These are phyloP conservation scores for Claviceps quebecensis DNA, from an alignment of 2,329 filamentous ascomycete genomes.

Conservation along the genomic window DNA sequence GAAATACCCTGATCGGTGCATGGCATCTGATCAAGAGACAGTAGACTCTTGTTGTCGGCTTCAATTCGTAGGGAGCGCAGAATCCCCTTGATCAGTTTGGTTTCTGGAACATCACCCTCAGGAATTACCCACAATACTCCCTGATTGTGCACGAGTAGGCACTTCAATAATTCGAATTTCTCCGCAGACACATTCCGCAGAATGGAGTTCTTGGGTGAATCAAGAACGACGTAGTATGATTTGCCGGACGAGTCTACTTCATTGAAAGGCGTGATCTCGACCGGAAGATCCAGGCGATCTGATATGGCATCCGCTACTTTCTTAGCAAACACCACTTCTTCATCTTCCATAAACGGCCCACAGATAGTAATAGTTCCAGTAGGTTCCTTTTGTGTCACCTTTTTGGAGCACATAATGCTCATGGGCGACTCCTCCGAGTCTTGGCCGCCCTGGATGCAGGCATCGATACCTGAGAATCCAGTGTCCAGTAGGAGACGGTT, in stretches of 20 bases:
- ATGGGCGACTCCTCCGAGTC: background rate
- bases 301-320: background rate
- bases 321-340: constrained; percentile 1
- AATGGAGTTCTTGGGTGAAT: background rate
- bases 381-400: background rate
- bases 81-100: constrained; percentile 5
- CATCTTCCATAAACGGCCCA: constrained; percentile 1
- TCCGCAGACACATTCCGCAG: constrained; percentile 1
- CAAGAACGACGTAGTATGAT: constrained; percentile 3
- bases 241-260: constrained; percentile 1
- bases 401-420: constrained; percentile 3
- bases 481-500: constrained; percentile 2
- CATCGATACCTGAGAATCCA: constrained; percentile 6
- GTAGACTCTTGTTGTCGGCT: constrained; percentile 1
- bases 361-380: constrained; percentile 1
- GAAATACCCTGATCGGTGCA: background rate
- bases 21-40: constrained; percentile 4
- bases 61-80: constrained; percentile 6
- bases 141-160: constrained; percentile 1
- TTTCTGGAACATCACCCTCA: constrained; percentile 3
- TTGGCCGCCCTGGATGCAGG: background rate
- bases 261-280: background rate
- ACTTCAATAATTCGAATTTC: constrained; percentile 4
- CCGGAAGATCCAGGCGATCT: background rate
- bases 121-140: constrained; percentile 8